These are phyloP conservation scores for Knufia fluminis DNA, from an alignment of 2,329 filamentous ascomycete genomes.

Conservation along the genomic window DNA sequence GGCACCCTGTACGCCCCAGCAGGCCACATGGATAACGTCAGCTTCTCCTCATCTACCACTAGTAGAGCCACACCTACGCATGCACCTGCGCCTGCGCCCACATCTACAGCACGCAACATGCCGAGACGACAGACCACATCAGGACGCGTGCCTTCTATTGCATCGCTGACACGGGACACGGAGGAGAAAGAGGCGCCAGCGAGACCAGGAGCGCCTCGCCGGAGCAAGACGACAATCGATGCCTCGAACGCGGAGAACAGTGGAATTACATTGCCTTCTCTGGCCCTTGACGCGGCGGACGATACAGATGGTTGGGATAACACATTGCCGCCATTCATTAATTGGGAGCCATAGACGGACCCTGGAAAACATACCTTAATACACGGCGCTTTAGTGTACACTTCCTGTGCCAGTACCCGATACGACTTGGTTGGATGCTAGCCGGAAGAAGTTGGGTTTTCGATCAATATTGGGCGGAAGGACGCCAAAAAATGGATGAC, in stretches of 20 bases:
- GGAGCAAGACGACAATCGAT: slow-evolving; percentile 4
- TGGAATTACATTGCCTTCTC: slow-evolving; percentile 19
- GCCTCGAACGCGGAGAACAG: not conserved
- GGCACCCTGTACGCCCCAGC: not conserved
- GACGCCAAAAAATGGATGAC: too few species aligned
- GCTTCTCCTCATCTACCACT: not conserved
- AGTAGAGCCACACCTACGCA: not conserved
- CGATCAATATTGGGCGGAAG: too few species aligned
- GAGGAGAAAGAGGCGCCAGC: not conserved
- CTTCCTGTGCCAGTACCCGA: too few species aligned
- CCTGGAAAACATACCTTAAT: too few species aligned
- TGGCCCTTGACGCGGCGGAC: slow-evolving; percentile 18
- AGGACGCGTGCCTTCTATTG: slow-evolving; percentile 4
- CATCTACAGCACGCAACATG: not conserved
- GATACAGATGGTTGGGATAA: slow-evolving; percentile 21
- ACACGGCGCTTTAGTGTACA: too few species aligned
- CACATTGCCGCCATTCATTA: slow-evolving; percentile 20
- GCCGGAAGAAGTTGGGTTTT: too few species aligned
- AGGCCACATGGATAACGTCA: slow-evolving; percentile 1
- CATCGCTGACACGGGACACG: not conserved
- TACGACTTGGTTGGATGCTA: too few species aligned
- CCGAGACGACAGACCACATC: slow-evolving; percentile 5
- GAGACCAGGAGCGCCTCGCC: not conserved
- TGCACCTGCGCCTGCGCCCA: not conserved
- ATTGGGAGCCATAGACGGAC: slow-evolving; percentile 16